These are phyloP conservation scores for Leonotis leonurus DNA, from an alignment of 257 asterid genomes.

Conservation along the genomic window DNA sequence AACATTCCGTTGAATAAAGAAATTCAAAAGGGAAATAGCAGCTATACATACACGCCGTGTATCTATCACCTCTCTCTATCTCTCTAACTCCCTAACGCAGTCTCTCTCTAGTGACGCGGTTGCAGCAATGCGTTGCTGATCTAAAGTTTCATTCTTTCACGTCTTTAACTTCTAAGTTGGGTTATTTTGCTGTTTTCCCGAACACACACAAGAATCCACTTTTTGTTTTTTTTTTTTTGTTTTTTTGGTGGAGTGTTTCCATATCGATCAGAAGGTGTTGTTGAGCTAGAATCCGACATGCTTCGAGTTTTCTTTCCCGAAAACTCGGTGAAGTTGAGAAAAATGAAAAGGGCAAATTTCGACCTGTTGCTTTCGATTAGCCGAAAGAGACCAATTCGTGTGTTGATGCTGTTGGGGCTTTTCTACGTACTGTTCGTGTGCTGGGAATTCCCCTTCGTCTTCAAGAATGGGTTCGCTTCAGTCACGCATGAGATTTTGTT, in stretches of 20 bases:
- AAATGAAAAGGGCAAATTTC: slow-evolving; percentile 59
- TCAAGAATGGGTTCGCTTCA: slow-evolving; percentile 38
- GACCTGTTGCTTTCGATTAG: slow-evolving; percentile 50
- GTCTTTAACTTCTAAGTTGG: slow-evolving; percentile 20
- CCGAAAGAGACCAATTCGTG: slow-evolving; percentile 55
- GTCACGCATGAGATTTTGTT: slow-evolving; percentile 35
- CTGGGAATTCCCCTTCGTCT: slow-evolving; percentile 75
- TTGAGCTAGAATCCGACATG: not conserved
- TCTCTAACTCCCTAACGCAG: too few species aligned
- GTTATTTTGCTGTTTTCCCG: slow-evolving; percentile 11
- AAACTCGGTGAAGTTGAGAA: not conserved
- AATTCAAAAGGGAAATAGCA: not conserved
- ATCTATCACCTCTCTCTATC: slow-evolving; percentile 12
- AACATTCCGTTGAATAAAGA: slow-evolving; percentile 13
- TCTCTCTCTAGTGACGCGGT: slow-evolving; percentile 26
- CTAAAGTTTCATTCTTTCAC: slow-evolving; percentile 25
- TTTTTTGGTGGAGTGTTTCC: not conserved
- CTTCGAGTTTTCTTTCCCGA: not conserved
- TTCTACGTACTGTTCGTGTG: slow-evolving; percentile 54
- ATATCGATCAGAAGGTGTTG: slow-evolving; percentile 14
- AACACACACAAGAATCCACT: slow-evolving; percentile 3
- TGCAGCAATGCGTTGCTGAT: slow-evolving; percentile 45
- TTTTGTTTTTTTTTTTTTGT: not conserved
- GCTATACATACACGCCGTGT: slow-evolving; percentile 7
- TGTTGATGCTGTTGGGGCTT: slow-evolving; percentile 45